Conservation (phyloP, 176 grass and related monocot genomes). For the Ensete ventricosum region DNA sequence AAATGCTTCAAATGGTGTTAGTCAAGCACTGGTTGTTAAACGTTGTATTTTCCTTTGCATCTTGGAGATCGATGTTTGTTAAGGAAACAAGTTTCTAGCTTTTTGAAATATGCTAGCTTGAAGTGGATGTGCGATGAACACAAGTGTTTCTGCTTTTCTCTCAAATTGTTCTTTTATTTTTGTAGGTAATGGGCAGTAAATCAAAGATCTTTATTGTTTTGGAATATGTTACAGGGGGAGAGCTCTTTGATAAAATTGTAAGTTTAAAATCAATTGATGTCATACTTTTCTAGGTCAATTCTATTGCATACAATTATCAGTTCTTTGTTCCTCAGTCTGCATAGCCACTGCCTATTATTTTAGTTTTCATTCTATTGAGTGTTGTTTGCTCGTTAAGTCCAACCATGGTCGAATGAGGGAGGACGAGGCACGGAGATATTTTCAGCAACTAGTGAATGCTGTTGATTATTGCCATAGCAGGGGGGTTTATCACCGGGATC, state of each 20-base stretch:
- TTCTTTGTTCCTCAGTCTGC: slow-evolving; percentile 14
- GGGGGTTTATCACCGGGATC: slow-evolving; percentile 88
- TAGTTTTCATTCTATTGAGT: not conserved
- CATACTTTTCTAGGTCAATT: too few species aligned
- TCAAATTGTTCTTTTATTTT: slow-evolving; percentile 11
- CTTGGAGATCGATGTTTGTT: too few species aligned
- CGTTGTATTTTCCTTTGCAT: too few species aligned
- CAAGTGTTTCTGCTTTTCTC: not conserved
- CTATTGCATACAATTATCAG: too few species aligned
- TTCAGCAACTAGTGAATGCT: slow-evolving; percentile 24
- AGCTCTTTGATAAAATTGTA: slow-evolving; percentile 96
- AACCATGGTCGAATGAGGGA: slow-evolving; percentile 83
- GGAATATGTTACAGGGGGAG: slow-evolving; percentile 87
- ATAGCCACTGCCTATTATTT: not conserved
- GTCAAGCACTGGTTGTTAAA: too few species aligned
- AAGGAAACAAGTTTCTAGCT: too few species aligned
- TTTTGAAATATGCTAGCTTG: too few species aligned
- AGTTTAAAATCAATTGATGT: slow-evolving; percentile 7
- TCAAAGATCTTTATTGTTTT: slow-evolving; percentile 88
- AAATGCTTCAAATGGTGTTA: too few species aligned
- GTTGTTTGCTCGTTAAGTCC: slow-evolving; percentile 31
- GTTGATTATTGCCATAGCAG: slow-evolving; percentile 94
- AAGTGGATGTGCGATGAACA: too few species aligned
- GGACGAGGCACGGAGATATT: slow-evolving; percentile 78
- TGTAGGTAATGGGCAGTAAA: slow-evolving; percentile 95